Base-by-base conservation (phyloP, 1,284 basidiomycete genomes). In the Cutaneotrichosporon mucoides region DNA sequence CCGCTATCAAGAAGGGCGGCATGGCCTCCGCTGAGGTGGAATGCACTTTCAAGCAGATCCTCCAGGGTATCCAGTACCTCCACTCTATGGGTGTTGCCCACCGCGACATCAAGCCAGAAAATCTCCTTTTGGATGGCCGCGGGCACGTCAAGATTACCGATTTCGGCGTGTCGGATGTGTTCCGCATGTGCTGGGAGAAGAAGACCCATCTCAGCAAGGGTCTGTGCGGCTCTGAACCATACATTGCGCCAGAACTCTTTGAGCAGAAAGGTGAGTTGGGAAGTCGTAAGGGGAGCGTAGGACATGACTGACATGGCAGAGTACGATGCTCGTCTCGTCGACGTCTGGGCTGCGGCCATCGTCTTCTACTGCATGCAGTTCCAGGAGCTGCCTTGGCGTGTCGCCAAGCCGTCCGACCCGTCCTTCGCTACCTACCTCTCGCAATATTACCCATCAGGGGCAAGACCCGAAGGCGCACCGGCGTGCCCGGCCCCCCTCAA, bases 361-460 rank as follows among this genome's bases (percentile, higher is more conserved):
- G 94, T 99, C 64, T 98, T 96, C 79, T 99, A 99, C 81, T 98
- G 95, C 82, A 86, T 98, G 77, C 90, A 94, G 79, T 95, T 95
- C 81, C 89, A 92, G 76, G 93, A 97, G 76, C 83, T 97, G 55
- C 93, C 95, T 0, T 99, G 96, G 95, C 87, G 94, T 58, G 91
- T 92, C 10, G 95, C 95, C 40, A 94, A 97, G 75, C 79, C 80
- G 41, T 82, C 86, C 3, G 95, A 99, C 73, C 80, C 85, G 7
- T 85, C 95, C 10, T 99, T 93, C 76, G 83, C 87, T 5, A 82
- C 89, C 6, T 99, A 96, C 73, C 83, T 85, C 3, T 75, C 84
- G n/a, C 85, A 88, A 1, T 96, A 78, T 63, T 50, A 66, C 38
- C 64, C 69, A 1, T 79, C 71, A 44, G 68, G 63, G 6, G 41